Base-by-base conservation (phyloP, 768 basidiomycete species). In the Coprinopsis strossmayeri region DNA sequence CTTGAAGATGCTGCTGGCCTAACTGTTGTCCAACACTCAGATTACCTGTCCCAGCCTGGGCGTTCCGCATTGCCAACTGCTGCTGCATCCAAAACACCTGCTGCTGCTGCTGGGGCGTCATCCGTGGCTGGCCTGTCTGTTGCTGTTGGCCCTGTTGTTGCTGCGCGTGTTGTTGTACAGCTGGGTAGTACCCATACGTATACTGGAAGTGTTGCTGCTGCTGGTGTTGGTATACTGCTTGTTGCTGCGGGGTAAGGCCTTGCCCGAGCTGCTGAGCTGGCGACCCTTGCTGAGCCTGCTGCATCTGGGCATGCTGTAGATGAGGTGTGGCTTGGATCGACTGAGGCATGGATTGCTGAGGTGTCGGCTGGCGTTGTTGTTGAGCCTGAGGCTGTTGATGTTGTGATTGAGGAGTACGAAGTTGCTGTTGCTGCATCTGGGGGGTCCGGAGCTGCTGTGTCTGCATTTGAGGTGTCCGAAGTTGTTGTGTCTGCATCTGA, bases 401-500 rank as follows among this genome's bases (percentile, higher is more conserved):
- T 4, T 13, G 26, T 9, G 23, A 23, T 24, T 40, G 47, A 25
- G 42, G 28, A 28, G 44, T 24, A 26, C 42, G 48, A 20, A 37
- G 38, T 20, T 34, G 34, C 7, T 26, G 25, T 30, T 32, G 43
- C 26, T 46, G 44, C 27, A 37, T 28, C 47, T 48, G 46, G 13
- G 46, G 46, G 12, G 47, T 13, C 32, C 27, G 39, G 7, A 49
- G 52, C 20, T 49, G 50, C 25, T 40, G 47, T 35, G 47, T 42
- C 26, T 48, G 52, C 5, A 26, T 43, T 40, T 54, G 54, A 18
- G 53, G 45, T 21, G 46, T 34, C 30, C 43, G 53, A 2, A 54
- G 46, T 25, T 50, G 59, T 30, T 55, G 53, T 5, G 37, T 17
- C 41, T 57, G 52, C 24, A 51, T 46, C 32, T 49, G 50, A 21